Evolutionary conservation across 1,284 basidiomycete genomes (phyloP), one percentile per base, ranked within the genome.

Genomic region (Naganishia sp.): DNA sequence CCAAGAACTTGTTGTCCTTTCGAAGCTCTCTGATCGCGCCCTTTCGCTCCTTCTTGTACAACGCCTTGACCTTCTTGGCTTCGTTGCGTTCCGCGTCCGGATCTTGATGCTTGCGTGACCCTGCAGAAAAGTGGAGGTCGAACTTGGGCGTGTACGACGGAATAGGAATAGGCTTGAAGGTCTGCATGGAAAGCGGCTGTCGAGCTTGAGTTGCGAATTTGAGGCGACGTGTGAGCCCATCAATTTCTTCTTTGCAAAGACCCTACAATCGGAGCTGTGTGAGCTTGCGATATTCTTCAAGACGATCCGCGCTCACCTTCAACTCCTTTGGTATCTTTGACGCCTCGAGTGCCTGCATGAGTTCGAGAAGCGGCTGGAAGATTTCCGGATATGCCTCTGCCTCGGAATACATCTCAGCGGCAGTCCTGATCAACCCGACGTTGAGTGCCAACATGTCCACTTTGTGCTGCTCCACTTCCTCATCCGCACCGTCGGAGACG

Each of bases 141-240:
- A 99, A 99, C 77, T 94, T 94, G 75, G 96, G 96, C 31, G 93
- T 85, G 77, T 92, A 94, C 1, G 92, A 87, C 4, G 92, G 86
- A 72, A 99, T 96, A 7, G 96, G 92, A 61, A 99, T 94, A 2
- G 94, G 92, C 76, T 95, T 96, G 83, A 99, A 96, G 2, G 90
- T 85, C 82, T 99, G 96, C 36, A 99, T 84, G 13, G 83, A 83
- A 45, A 99, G 86, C 0, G 94, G 92, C 63, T 83, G 84, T 44
- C 95, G 89, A 1, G 86, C 83, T 75, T 88, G 84, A 4, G 78
- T 80, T 0, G 92, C 83, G 74, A 94, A 89, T 71, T 87, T 88
- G 67, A 96, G 82, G 60, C 92, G 81, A 28, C 88, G 85, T 36
- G 76, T 75, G 18, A 89, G 76, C 21, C 81, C 84, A 66, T 84